Percentiles rank a stretch among this genome's conserved stretches.
These are phyloP conservation scores for Tulasnella calospora DNA, from an alignment of 768 basidiomycete species.

Conservation along the genomic window DNA sequence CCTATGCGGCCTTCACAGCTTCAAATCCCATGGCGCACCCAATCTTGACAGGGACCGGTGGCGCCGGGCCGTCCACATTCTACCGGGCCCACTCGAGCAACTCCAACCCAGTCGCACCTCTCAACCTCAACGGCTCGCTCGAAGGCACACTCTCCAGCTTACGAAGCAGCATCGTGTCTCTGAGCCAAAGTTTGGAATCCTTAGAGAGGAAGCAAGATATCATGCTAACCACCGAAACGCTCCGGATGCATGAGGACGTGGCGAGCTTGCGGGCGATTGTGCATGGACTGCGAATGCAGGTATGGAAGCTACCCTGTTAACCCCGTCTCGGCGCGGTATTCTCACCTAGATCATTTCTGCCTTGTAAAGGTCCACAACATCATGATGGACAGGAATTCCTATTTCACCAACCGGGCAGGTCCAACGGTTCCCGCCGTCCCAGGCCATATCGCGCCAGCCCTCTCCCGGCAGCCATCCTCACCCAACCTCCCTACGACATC, in stretches of 20 bases:
- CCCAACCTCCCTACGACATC: not conserved
- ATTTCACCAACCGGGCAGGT: conserved; percentile 15
- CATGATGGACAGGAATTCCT: conserved; percentile 69
- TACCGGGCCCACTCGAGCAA: conserved; percentile 12
- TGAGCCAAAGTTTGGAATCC: conserved; percentile 58
- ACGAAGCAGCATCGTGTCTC: conserved; percentile 54
- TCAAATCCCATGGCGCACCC: conserved; percentile 3
- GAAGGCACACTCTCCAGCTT: conserved; percentile 58
- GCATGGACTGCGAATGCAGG: conserved; percentile 77
- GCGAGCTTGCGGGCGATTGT: conserved; percentile 61
- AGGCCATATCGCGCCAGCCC: not conserved
- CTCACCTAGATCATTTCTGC: conserved; percentile 21
- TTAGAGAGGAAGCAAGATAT: conserved; percentile 60
- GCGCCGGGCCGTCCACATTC: conserved; percentile 6
- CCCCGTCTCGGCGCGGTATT: not conserved
- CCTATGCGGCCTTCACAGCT: not conserved
- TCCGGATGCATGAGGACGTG: conserved; percentile 69
- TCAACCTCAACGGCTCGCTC: conserved; percentile 57
- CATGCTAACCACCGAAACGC: conserved; percentile 62
- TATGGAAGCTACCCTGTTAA: conserved; percentile 32
- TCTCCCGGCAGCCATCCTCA: conserved; percentile 4
- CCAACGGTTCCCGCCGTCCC: not conserved
- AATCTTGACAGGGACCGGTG: not conserved
- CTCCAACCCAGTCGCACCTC: conserved; percentile 47
- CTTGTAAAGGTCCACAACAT: conserved; percentile 54